Percentiles rank a stretch among this genome's conserved stretches.
Conservation (phyloP, 1,139 yeast species). For the Meyerozyma sp. region DNA sequence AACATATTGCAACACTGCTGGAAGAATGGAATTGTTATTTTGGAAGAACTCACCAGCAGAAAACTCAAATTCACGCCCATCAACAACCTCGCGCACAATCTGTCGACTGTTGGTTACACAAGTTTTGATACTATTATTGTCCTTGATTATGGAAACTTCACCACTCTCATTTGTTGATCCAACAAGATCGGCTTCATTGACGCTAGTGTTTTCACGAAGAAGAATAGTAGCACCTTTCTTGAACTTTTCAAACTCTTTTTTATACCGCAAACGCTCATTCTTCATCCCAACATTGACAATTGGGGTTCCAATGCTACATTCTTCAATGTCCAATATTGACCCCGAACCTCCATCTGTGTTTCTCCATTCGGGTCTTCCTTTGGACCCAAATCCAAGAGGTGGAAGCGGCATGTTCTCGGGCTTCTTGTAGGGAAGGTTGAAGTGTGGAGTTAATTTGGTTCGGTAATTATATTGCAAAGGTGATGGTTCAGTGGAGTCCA, state of each 20-base stretch:
- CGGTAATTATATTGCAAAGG: slow-evolving; percentile 76
- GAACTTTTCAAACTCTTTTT: slow-evolving; percentile 46
- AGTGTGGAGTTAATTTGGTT: slow-evolving; percentile 94
- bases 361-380: slow-evolving; percentile 72
- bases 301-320: slow-evolving; percentile 82
- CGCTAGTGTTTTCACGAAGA: slow-evolving; percentile 69
- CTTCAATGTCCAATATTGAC: slow-evolving; percentile 79
- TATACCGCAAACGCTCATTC: slow-evolving; percentile 60
- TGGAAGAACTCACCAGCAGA: slow-evolving; percentile 96
- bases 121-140: slow-evolving; percentile 30
- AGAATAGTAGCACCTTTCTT: slow-evolving; percentile 85
- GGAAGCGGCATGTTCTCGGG: slow-evolving; percentile 46
- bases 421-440: slow-evolving; percentile 66
- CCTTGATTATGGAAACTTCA: slow-evolving; percentile 23
- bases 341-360: slow-evolving; percentile 45
- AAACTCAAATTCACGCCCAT: slow-evolving; percentile 73
- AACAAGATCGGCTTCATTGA: slow-evolving; percentile 12
- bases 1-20: slow-evolving; percentile 76
- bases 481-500: slow-evolving; percentile 68
- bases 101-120: slow-evolving; percentile 71
- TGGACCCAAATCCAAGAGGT: slow-evolving; percentile 83
- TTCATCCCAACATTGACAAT: slow-evolving; percentile 69
- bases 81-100: slow-evolving; percentile 72
- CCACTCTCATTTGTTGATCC: slow-evolving; percentile 42
- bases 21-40: slow-evolving; percentile 87